Base-by-base conservation (phyloP, 768 basidiomycete species). In the Russula sp. region DNA sequence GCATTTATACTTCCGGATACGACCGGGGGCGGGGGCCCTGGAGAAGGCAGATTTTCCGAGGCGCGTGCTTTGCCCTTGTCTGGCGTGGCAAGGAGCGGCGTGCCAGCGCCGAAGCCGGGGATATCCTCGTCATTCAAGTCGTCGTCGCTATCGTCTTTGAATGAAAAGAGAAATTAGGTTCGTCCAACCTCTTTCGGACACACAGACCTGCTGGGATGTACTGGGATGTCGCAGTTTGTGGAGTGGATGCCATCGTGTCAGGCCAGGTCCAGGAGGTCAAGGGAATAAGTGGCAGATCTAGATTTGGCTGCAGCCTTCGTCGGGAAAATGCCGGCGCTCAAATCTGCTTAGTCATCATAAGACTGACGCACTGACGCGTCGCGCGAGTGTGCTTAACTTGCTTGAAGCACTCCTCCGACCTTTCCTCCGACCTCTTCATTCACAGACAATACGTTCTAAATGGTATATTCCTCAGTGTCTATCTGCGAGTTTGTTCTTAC, bases 111-210 rank as follows among this genome's bases (percentile, higher is more conserved):
- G 77, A 90, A 92, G 10, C 86, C 83, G 14, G 91, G 90, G 58
- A 93, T 89, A 72, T 81, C 77, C 51, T 87, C 86, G 69, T 93
- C 91, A 73, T 91, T 84, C 50, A 91, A 71, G 72, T 93, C 90
- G 65, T 90, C 90, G 46, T 91, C 90, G 63, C 89, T 87, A 67
- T 90, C 88, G 7, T 67, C 66, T 67, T 56, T 34, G 18, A 73
- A 69, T 62, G 73, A 69, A 63, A 73, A 58, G 36, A n/a, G 3
- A 42, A 32, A 18, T 39, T 20, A 43, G 18, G 32, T 20, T 34
- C 11, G 48, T 18, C 4, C 14, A 9, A 7, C 32, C 18, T 29
- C 9, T 34, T 6, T 7, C 11, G 38, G 29, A 20, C n/a, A 69
- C 72, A 59, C 63, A 82, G 25, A 29, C 90, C 90, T 70, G 88